Percentiles rank a stretch among this genome's conserved stretches.
These are phyloP conservation scores for Begonia peltatifolia DNA, from an alignment of 306 rosid species.

Conservation along the genomic window DNA sequence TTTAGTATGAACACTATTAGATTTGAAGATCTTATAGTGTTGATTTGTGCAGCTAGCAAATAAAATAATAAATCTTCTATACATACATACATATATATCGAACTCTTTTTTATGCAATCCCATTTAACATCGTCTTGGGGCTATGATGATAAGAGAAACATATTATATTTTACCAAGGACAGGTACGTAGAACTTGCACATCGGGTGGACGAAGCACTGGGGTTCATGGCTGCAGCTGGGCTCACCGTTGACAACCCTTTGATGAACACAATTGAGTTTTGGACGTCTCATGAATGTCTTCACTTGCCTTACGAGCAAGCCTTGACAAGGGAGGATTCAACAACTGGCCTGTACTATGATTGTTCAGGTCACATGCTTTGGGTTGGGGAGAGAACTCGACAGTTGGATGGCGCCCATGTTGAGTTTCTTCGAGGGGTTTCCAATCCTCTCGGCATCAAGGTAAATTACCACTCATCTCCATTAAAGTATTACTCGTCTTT, in stretches of 20 bases:
- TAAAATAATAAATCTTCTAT: no score
- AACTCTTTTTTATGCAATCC: no score
- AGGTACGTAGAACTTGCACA: conserved; percentile 29
- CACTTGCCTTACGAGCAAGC: conserved; percentile 34
- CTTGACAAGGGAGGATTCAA: conserved; percentile 31
- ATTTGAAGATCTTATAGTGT: no score
- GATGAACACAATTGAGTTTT: conserved; percentile 33
- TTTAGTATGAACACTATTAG: no score
- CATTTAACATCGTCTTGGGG: no score
- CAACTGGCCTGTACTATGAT: conserved; percentile 25
- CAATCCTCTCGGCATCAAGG: conserved; percentile 35
- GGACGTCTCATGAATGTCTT: conserved; percentile 37
- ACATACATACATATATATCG: no score
- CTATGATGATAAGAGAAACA: no score
- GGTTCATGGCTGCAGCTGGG: conserved; percentile 32
- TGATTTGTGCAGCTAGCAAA: no score
- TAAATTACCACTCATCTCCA: background rate
- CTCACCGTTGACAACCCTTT: conserved; percentile 20
- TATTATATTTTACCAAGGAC: conserved; percentile 1
- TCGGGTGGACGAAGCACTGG: conserved; percentile 32
- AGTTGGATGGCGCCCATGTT: conserved; percentile 32
- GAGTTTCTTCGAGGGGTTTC: conserved; percentile 35
- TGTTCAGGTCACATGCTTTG: conserved; percentile 38
- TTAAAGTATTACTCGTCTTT: no score
- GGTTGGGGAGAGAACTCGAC: conserved; percentile 41